These are phyloP conservation scores for Aristolochia contorta DNA, from an alignment of 164 flowering plant genomes.

Conservation along the genomic window DNA sequence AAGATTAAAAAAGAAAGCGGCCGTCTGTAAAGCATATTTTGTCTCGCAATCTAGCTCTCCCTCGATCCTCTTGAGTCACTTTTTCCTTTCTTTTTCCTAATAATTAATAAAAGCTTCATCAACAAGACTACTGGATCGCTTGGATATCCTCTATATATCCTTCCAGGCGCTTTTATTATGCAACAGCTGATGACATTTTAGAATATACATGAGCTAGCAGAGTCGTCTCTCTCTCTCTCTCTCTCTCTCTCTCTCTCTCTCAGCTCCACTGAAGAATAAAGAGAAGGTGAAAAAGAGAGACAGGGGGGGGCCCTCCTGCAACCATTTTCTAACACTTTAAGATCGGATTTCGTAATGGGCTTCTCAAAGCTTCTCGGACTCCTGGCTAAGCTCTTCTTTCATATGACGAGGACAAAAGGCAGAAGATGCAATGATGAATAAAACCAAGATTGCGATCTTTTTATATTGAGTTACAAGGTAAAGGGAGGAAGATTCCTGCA, in stretches of 20 bases:
- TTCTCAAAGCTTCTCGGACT: not conserved
- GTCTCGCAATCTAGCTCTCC: slow-evolving; percentile 19
- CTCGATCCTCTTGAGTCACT: slow-evolving; percentile 9
- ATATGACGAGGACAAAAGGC: slow-evolving; percentile 7
- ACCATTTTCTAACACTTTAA: no score
- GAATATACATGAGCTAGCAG: slow-evolving; percentile 7
- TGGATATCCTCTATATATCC: slow-evolving; percentile 11
- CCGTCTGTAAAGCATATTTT: slow-evolving; percentile 22
- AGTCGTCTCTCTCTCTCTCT: not conserved
- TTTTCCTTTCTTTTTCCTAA: slow-evolving; percentile 9
- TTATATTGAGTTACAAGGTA: slow-evolving; percentile 6
- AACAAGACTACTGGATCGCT: slow-evolving; percentile 2
- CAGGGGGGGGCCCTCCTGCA: not conserved
- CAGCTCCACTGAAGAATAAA: not conserved
- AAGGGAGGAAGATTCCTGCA: slow-evolving; percentile 15
- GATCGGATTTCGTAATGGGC: not conserved
- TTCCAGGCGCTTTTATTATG: slow-evolving; percentile 8
- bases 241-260: no score
- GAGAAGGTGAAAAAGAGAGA: not conserved
- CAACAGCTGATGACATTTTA: not conserved
- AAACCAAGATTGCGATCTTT: slow-evolving; percentile 18
- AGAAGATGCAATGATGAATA: slow-evolving; percentile 22
- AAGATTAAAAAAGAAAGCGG: slow-evolving; percentile 6
- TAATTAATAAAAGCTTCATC: not conserved
- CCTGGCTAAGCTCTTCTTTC: not conserved